Percentiles rank a stretch among this genome's conserved stretches.
These are phyloP conservation scores for Coccomyxa sp. DNA, from an alignment of 139 green algal species.

Conservation along the genomic window DNA sequence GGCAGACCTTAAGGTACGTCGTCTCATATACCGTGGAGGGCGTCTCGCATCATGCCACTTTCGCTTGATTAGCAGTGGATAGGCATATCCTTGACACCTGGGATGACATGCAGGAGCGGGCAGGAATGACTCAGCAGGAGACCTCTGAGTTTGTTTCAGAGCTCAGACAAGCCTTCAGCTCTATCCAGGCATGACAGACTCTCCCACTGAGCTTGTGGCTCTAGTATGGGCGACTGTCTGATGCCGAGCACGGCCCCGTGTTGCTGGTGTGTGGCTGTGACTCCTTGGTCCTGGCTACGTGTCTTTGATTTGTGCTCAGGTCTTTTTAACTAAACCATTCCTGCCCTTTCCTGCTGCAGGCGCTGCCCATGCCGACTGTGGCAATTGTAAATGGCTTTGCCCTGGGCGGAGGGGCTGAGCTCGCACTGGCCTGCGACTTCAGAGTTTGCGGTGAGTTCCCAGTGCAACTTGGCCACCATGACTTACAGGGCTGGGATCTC, in stretches of 20 bases:
- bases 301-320: background rate
- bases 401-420: constrained; percentile 77
- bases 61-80: too few species aligned
- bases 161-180: constrained; percentile 55
- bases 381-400: constrained; percentile 45
- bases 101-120: constrained; percentile 66
- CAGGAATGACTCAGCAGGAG: constrained; percentile 68
- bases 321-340: background rate
- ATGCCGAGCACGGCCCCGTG: too few species aligned
- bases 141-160: constrained; percentile 59
- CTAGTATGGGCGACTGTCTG: too few species aligned
- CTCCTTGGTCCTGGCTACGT: background rate
- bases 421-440: constrained; percentile 81
- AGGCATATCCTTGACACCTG: too few species aligned
- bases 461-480: background rate
- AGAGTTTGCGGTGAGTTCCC: constrained; percentile 36
- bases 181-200: constrained; percentile 54
- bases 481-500: too few species aligned
- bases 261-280: background rate
- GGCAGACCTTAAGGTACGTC: constrained; percentile 37
- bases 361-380: constrained; percentile 40
- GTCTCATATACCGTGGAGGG: too few species aligned
- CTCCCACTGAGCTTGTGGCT: too few species aligned
- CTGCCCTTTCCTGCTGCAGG: constrained; percentile 9
- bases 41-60: too few species aligned